A percentile compares a stretch with the other conserved stretches of the same genome.
These are phyloP conservation scores for Parathielavia hyrcaniae DNA, from an alignment of 495 filamentous ascomycete genomes.

Conservation along the genomic window DNA sequence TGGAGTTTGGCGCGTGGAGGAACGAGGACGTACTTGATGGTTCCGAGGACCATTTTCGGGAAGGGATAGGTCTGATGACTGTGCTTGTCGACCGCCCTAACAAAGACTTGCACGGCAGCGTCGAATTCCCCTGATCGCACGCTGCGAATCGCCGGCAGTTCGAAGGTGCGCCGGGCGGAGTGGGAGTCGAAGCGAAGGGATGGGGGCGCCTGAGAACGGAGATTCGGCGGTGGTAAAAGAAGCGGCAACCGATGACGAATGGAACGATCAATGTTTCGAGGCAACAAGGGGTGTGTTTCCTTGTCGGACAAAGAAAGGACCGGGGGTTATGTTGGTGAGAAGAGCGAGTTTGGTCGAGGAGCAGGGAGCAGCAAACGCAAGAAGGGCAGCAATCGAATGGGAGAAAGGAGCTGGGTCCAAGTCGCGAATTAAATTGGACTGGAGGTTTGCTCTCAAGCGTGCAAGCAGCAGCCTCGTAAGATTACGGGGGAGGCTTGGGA, in stretches of 20 bases:
- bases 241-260: conserved; percentile 25
- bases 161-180: conserved; percentile 24
- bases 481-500: conserved; percentile 31
- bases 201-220: conserved; percentile 10
- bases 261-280: conserved; percentile 21
- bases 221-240: conserved; percentile 17
- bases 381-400: conserved; percentile 14
- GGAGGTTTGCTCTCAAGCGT: conserved; percentile 25
- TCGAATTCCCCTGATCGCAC: conserved; percentile 24
- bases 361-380: conserved; percentile 6
- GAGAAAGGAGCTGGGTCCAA: conserved; percentile 12
- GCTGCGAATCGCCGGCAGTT: conserved; percentile 26
- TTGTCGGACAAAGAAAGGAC: conserved; percentile 16
- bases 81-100: conserved; percentile 15
- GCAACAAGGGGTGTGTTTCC: conserved; percentile 8
- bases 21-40: conserved; percentile 64
- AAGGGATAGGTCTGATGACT: conserved; percentile 23
- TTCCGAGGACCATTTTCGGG: conserved; percentile 69
- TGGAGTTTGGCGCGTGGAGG: background rate
- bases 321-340: conserved; percentile 8
- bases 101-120: conserved; percentile 21
- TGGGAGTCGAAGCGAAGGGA: conserved; percentile 26
- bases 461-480: conserved; percentile 29
- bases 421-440: conserved; percentile 22
- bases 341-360: conserved; percentile 4